Evolutionary conservation across 2,329 filamentous ascomycete genomes (phyloP), one percentile per base, ranked within the genome.

Genomic region (Emergomyces africanus): DNA sequence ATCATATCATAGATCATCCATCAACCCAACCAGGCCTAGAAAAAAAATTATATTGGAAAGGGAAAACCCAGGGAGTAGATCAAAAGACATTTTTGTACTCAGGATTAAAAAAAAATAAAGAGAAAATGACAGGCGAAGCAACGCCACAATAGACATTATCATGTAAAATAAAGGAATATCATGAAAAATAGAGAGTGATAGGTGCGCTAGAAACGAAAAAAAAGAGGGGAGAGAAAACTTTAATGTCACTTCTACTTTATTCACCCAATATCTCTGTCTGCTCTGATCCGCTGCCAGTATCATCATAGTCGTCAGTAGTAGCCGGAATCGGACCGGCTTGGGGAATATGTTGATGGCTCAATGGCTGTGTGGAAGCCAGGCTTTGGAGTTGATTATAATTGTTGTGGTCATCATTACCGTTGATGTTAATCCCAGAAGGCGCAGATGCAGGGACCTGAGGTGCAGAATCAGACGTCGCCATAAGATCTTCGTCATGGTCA

Each of bases 21-120:
- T n/a, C n/a, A n/a, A n/a, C n/a, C n/a, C n/a, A n/a, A n/a, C n/a
- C n/a, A 18, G 14, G 9, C 10, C 20, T 15, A 46, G 20, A 46
- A 20, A 14, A 10, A 15, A 25, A 33, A n/a, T n/a, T n/a, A n/a
- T 33, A n/a, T 30, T 33, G n/a, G 10, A 50, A 12, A 10, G 33
- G 33, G 33, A 33, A 50, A 20, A n/a, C 30, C 30, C 4, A n/a
- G 1, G 15, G 28, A 20, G 6, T 25, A 46, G 42, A 50, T 28
- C 5, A 50, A n/a, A n/a, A 33, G 6, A 28, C 25, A 66, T 25
- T 60, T 66, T 57, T 57, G 62, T 71, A 67, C 5, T 70, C 66
- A 66, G 66, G 69, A 39, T n/a, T 44, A 15, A 50, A 49, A 48
- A 18, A 5, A 54, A 41, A 28, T 37, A 39, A 39, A 66, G 66